Evolutionary conservation across 2,329 filamentous ascomycete species (phyloP).

Genomic region (Didymella sp.): DNA sequence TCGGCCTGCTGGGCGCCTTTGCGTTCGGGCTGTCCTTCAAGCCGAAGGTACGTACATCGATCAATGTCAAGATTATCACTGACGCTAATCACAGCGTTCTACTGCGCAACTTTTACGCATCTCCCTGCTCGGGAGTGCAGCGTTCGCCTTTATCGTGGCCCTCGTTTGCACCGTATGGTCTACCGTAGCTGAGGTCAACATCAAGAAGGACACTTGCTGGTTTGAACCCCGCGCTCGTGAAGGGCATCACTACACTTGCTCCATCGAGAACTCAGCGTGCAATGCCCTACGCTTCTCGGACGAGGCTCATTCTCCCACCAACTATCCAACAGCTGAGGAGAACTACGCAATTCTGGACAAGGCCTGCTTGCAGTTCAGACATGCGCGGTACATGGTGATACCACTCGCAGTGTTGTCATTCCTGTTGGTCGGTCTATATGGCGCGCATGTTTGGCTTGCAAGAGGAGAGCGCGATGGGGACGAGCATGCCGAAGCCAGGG

Average conservation of each 20-base stretch:
- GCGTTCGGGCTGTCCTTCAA: conserved; percentile 4
- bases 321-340: background rate
- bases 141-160: background rate
- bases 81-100: background rate
- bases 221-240: background rate
- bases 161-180: background rate
- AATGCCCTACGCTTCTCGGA: background rate
- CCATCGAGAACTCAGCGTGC: conserved; percentile 7
- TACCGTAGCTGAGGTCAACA: background rate
- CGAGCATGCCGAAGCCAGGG: background rate
- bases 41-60: background rate
- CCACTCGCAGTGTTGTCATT: background rate
- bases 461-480: background rate
- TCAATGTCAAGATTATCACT: background rate
- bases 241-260: conserved; percentile 1
- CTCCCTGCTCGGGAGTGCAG: background rate
- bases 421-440: background rate
- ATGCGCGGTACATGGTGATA: conserved; percentile 3
- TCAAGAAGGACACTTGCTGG: background rate
- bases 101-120: background rate
- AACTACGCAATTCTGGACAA: background rate
- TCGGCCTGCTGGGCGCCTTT: background rate
- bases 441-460: background rate
- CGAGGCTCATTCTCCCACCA: background rate
- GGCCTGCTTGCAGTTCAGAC: background rate